Base-by-base conservation (phyloP, 1,139 yeast species). In the Taphrina pruni region DNA sequence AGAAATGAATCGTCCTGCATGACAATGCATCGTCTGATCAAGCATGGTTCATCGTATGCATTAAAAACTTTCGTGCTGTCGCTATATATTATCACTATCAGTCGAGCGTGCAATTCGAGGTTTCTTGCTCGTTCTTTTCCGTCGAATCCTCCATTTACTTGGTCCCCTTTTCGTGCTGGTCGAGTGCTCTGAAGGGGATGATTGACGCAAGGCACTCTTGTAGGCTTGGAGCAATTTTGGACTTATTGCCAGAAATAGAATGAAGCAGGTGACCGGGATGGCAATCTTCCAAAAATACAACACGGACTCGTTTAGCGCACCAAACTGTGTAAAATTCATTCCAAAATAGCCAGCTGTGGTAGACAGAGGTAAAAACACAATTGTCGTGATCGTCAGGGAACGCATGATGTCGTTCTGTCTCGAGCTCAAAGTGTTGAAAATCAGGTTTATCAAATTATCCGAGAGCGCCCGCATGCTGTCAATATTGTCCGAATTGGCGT, bases 321-420 rank as follows among this genome's bases (percentile, higher is more conserved):
- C 83, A 73, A 85, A 85, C n/a, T 75, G 75, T 21, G 80, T 79
- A 72, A 86, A 83, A 72, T 85, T 84, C 87, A 85, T 85, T 26
- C 88, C 88, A 73, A 82, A 85, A 73, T 84, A 85, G 11, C 87
- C 87, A 14, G 54, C 20, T 6, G 46, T 26, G 14, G 41, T 26
- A 9, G 50, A 43, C 55, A 45, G n/a, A 32, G 55, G 65, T 21
- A 60, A 26, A 20, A 48, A 45, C 26, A 45, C 54, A 17, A 58
- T 46, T 32, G 64, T 45, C 11, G 64, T 45, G 2, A 85, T 74
- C 8, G 86, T 82, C 64, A 85, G 76, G 73, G 82, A 81, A 66
- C 80, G 80, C 80, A 85, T 84, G 6, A 86, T 81, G 72, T 80
- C 84, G 70, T 84, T 83, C 2, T 85, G 83, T 67, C 83, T 83